Conservation (phyloP, 306 rosid genomes). For the Ochetophila trinervis region DNA sequence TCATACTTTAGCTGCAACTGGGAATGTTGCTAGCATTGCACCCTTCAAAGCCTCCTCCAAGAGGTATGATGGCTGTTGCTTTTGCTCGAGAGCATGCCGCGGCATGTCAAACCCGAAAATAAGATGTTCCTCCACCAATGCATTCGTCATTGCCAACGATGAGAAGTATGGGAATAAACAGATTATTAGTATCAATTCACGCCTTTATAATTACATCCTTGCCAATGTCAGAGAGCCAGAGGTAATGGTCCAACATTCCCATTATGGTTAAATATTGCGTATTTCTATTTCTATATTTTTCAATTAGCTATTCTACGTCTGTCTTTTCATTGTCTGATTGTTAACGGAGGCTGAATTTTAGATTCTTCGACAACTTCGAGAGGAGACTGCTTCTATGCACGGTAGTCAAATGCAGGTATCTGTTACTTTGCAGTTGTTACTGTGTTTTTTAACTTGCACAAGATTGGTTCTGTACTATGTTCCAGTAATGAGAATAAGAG, state of each 20-base stretch:
- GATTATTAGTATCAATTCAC: slow-evolving; percentile 64
- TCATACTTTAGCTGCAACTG: slow-evolving; percentile 32
- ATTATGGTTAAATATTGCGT: background rate
- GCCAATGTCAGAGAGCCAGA: slow-evolving; percentile 81
- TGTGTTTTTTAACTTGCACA: background rate
- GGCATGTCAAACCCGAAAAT: slow-evolving; percentile 32
- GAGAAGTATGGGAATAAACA: slow-evolving; percentile 69
- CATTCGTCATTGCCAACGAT: slow-evolving; percentile 53
- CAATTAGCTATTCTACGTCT: background rate
- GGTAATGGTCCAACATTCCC: slow-evolving; percentile 41
- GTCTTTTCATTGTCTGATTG: slow-evolving; percentile 19
- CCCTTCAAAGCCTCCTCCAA: slow-evolving; percentile 18
- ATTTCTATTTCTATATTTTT: background rate
- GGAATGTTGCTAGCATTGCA: slow-evolving; percentile 7
- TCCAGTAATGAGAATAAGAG: background rate
- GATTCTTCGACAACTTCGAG: slow-evolving; percentile 76
- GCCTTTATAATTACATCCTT: slow-evolving; percentile 72
- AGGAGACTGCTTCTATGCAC: slow-evolving; percentile 81
- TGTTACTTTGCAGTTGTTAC: background rate
- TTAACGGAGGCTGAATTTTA: slow-evolving; percentile 35
- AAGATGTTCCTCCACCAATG: slow-evolving; percentile 39
- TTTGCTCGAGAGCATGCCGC: slow-evolving; percentile 23
- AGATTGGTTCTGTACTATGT: background rate
- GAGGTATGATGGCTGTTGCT: slow-evolving; percentile 19
- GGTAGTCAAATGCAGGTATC: slow-evolving; percentile 94